Base-by-base conservation (phyloP, 495 filamentous ascomycete species). In the Penicillium cosmopolitanum region DNA sequence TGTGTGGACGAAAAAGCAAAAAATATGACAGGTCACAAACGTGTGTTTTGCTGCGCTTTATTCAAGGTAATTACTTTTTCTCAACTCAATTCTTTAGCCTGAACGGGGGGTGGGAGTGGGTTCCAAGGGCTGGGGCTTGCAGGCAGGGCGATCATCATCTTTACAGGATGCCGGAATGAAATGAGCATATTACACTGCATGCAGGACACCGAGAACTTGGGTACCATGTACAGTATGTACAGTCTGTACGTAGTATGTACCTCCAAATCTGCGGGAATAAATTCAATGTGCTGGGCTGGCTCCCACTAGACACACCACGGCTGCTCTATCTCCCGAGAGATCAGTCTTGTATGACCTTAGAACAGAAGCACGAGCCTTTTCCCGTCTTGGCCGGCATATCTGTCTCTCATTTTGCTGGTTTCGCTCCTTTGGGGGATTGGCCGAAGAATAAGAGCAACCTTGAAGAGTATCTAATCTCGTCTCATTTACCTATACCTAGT, bases 21-120 rank as follows among this genome's bases (percentile, higher is more conserved):
- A 13, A 57, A 68, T 64, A 35, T 62, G 68, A 68, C 58, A 60
- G 60, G 58, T 68, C 65, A 43, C 40, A 59, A 18, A 46, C 7
- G 6, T 0, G 5, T 31, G 28, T 31, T 31, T 31, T 8, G 16
- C 15, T 46, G 43, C 18, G 16, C 43, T 6, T 21, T 19, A 40
- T 18, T 21, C 15, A 10, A 10, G 16, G 1, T 21, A 19, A 31
- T 31, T n/a, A 6, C 34, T 28, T 38, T 38, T 15, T 7, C 40
- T 33, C 35, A 56, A 57, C 55, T 61, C 62, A 12, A 16, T 23
- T 12, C 18, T 51, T 60, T 63, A 55, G 38, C 67, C 57, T 19
- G 2, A 63, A 61, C 19, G 13, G 53, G 53, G 60, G 23, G 23
- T 21, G 23, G 23, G 21, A 23, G 18, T 3, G 44, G 16, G 55